Evolutionary conservation across 2,329 filamentous ascomycete species (phyloP).

Genomic region (Corniculantispora saksenae): DNA sequence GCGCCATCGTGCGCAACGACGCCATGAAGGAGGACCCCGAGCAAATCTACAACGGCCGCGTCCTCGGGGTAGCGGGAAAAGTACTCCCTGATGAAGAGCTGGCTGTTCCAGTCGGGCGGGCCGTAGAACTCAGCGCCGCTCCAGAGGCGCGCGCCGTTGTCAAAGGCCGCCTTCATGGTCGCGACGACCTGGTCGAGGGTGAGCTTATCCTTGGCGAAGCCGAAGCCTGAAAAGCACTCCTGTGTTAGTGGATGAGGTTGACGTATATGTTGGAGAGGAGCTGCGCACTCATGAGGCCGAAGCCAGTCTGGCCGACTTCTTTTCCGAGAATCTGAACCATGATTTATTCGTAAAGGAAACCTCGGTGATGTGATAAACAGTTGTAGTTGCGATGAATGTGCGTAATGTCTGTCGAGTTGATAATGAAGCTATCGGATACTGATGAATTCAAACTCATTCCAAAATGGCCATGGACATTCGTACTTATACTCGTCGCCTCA

Average conservation of each 20-base stretch:
- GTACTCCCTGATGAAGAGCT: slow-evolving; percentile 62
- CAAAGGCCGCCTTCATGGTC: slow-evolving; percentile 55
- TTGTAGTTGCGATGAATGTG: too few relatives aligned
- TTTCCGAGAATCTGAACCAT: slow-evolving; percentile 43
- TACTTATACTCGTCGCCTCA: neutral
- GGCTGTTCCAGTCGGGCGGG: slow-evolving; percentile 55
- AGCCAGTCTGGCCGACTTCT: slow-evolving; percentile 52
- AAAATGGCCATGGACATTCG: neutral
- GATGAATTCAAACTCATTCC: neutral
- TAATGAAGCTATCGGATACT: neutral
- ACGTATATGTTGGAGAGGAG: too few relatives aligned
- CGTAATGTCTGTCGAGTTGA: too few relatives aligned
- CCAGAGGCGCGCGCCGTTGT: slow-evolving; percentile 52
- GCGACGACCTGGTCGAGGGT: slow-evolving; percentile 52
- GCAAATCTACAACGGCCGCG: slow-evolving; percentile 69
- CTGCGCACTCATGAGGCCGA: slow-evolving; percentile 55
- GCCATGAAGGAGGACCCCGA: slow-evolving; percentile 68
- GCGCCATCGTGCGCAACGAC: slow-evolving; percentile 65
- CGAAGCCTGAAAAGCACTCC: slow-evolving; percentile 31
- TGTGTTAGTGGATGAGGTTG: slow-evolving; percentile 19
- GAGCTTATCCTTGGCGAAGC: neutral
- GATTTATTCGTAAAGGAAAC: neutral
- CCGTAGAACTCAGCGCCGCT: slow-evolving; percentile 69
- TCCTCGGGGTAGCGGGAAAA: slow-evolving; percentile 65
- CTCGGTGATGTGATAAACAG: neutral